Conservation (phyloP, 495 filamentous ascomycete genomes). For the Lasiosphaeris hirsuta region DNA sequence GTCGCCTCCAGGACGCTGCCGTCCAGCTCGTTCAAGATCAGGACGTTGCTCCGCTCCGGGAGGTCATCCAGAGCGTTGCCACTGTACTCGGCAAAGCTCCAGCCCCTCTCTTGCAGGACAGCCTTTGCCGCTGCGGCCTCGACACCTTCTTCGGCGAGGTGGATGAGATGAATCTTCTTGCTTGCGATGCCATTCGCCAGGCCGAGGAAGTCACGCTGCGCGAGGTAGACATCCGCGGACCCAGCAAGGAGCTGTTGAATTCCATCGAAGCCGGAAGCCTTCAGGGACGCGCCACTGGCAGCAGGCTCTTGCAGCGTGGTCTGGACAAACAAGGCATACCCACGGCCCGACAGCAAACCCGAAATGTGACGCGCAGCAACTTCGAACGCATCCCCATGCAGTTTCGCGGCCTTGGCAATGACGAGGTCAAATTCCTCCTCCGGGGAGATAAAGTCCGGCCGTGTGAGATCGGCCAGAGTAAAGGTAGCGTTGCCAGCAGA, state of each 20-base stretch:
- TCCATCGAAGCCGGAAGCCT: neutral
- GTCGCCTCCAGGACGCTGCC: slow-evolving; percentile 16
- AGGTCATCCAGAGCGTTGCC: neutral
- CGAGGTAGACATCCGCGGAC: neutral
- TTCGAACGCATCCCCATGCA: neutral
- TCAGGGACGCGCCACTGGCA: neutral
- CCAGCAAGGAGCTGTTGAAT: neutral
- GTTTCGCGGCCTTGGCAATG: neutral
- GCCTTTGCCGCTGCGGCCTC: slow-evolving; percentile 1
- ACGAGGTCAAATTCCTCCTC: neutral
- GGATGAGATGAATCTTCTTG: neutral
- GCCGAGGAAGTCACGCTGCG: neutral
- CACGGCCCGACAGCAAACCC: neutral
- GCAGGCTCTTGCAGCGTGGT: neutral
- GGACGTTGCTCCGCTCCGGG: neutral
- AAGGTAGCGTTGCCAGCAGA: neutral
- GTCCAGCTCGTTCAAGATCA: slow-evolving; percentile 25
- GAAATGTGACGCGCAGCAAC: neutral
- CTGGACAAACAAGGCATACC: neutral
- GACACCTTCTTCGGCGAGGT: neutral
- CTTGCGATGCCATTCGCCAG: neutral
- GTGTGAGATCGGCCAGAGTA: neutral
- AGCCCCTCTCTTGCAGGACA: neutral
- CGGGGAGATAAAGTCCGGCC: neutral
- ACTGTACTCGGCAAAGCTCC: neutral